phyloP scores from a whole-genome alignment of 2,329 filamentous ascomycete species.

The Samsoniella hepiali region DNA sequence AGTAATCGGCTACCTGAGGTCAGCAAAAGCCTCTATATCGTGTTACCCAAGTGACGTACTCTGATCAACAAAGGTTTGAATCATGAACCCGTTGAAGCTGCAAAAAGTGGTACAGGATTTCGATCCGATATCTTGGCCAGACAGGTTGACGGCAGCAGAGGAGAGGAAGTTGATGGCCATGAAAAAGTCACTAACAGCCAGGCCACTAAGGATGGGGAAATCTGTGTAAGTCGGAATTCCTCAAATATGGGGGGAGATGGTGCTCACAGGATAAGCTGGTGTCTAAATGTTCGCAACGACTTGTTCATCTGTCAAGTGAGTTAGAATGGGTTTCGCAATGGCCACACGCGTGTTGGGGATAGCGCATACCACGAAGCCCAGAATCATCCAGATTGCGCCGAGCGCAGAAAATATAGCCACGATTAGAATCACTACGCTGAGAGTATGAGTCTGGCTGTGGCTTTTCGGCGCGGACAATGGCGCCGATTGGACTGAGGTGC shows the following conservation, averaged over 20 bases:
- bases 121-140: constrained; percentile 31
- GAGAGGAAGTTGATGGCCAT: constrained; percentile 41
- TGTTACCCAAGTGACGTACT: constrained; percentile 19
- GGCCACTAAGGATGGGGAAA: constrained; percentile 24
- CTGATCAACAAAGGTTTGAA: constrained; percentile 41
- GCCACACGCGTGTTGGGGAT: too few species aligned
- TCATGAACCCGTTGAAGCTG: constrained; percentile 41
- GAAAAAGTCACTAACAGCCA: constrained; percentile 38
- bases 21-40: not conserved
- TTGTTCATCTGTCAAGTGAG: constrained; percentile 8
- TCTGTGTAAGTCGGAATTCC: not conserved
- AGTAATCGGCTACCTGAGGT: constrained; percentile 34
- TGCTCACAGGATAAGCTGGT: constrained; percentile 7
- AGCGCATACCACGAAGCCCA: constrained; percentile 5
- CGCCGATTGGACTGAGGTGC: not conserved
- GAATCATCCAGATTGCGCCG: constrained; percentile 10
- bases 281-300: constrained; percentile 13
- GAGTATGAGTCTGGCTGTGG: not conserved
- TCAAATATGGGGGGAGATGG: not conserved
- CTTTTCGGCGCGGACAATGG: constrained; percentile 10
- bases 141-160: constrained; percentile 35
- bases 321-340: not conserved
- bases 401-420: constrained; percentile 4
- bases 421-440: constrained; percentile 10
- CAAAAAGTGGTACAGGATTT: constrained; percentile 32